Percentiles rank a stretch among this genome's conserved stretches.
Evolutionary conservation across 352 stramenopile species (phyloP).

Genomic region (Phytopythium ostracodes): DNA sequence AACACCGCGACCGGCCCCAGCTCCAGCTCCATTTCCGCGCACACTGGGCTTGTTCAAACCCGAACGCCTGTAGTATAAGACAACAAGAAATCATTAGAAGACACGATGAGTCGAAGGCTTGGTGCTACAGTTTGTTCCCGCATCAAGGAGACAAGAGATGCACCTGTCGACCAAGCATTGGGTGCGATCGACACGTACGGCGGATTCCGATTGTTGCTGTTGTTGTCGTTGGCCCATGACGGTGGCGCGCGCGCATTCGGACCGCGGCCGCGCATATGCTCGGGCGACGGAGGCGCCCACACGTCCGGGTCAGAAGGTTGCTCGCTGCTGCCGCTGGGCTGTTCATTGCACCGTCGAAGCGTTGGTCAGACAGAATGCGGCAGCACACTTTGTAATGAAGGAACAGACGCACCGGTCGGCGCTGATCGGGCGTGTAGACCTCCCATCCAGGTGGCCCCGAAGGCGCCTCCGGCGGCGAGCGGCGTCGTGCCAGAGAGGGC

Average conservation of each 20-base stretch:
- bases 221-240: constrained; percentile 55
- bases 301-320: constrained; percentile 57
- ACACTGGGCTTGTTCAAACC: background rate
- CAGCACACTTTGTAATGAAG: no score
- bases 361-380: background rate
- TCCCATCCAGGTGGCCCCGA: constrained; percentile 43
- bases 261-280: constrained; percentile 24
- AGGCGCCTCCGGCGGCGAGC: constrained; percentile 18
- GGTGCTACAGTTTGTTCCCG: no score
- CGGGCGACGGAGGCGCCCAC: constrained; percentile 65
- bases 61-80: background rate
- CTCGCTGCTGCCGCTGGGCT: constrained; percentile 12
- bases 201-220: constrained; percentile 32
- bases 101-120: no score
- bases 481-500: constrained; percentile 9
- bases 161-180: no score
- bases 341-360: background rate
- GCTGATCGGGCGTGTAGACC: constrained; percentile 30
- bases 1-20: background rate
- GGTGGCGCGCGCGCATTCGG: constrained; percentile 26
- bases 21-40: background rate
- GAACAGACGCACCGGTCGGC: constrained; percentile 7
- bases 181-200: constrained; percentile 8
- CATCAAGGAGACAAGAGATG: no score
- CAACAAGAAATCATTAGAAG: no score